Conservation (phyloP, 441 rosid genomes). For the Pelargonium cotyledonis region DNA sequence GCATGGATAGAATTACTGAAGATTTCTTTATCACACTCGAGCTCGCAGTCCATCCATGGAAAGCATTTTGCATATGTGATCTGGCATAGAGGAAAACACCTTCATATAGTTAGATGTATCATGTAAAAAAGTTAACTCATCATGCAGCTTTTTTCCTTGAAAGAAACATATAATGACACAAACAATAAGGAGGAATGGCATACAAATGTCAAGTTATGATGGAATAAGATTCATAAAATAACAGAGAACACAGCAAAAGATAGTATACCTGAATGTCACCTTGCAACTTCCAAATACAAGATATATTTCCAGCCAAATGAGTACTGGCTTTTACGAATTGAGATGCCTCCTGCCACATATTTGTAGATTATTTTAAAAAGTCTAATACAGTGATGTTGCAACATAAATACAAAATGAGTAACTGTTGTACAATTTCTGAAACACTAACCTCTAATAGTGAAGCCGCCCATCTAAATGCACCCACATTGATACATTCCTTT, state of each 20-base stretch:
- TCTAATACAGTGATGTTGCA: constrained; percentile 9
- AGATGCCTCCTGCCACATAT: constrained; percentile 58
- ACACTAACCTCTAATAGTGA: constrained; percentile 68
- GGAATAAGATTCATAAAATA: background rate
- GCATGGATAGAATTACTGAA: constrained; percentile 50
- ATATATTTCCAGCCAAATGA: constrained; percentile 51
- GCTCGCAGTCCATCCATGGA: constrained; percentile 53
- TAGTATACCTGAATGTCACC: constrained; percentile 74
- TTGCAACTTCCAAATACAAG: constrained; percentile 79
- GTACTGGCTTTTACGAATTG: constrained; percentile 45
- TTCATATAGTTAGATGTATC: constrained; percentile 17
- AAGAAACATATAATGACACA: background rate
- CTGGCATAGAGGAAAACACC: constrained; percentile 40
- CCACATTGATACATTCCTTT: constrained; percentile 71
- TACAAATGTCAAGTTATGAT: background rate
- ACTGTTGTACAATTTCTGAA: constrained; percentile 16
- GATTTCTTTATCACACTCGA: constrained; percentile 29
- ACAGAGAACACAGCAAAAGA: background rate
- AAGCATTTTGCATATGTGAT: constrained; percentile 66
- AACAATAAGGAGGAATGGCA: constrained; percentile 6
- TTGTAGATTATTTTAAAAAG: constrained; percentile 13
- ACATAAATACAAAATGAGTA: background rate
- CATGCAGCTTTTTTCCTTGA: constrained; percentile 2
- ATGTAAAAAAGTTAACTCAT: constrained; percentile 1
- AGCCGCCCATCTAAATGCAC: constrained; percentile 84